Conservation (phyloP, 2,329 filamentous ascomycete species). For the Penicillium digitatum region DNA sequence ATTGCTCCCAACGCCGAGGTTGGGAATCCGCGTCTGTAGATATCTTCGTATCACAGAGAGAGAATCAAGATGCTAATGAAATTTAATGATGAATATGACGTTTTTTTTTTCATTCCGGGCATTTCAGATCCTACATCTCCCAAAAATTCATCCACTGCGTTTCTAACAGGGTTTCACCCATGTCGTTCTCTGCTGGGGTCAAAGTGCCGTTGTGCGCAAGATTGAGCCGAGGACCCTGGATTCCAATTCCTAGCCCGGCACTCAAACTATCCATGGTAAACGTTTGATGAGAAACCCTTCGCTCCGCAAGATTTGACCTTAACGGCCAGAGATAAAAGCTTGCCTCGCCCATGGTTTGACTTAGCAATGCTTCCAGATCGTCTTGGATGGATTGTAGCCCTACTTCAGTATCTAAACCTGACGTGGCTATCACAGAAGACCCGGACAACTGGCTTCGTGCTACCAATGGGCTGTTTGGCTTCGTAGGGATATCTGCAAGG, state of each 20-base stretch:
- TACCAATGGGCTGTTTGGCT: neutral
- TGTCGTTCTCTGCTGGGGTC: neutral
- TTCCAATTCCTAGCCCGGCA: neutral
- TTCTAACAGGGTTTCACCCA: neutral
- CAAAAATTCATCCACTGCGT: neutral
- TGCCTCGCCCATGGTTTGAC: neutral
- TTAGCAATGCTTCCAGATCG: neutral
- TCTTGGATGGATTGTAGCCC: neutral
- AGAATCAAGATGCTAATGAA: neutral
- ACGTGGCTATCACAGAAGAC: neutral
- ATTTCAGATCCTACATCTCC: neutral
- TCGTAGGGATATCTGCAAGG: neutral
- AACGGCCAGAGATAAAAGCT: neutral
- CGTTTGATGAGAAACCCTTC: neutral
- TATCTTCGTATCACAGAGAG: neutral
- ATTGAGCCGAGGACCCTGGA: neutral
- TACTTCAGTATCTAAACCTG: neutral
- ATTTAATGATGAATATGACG: too few species aligned
- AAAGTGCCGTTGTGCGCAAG: neutral
- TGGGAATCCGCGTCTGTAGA: neutral
- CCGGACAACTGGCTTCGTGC: neutral
- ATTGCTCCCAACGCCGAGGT: neutral
- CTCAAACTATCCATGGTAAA: neutral
- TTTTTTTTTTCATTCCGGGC: neutral
- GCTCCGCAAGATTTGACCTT: neutral